Evolutionary conservation across 345 rosid genomes (phyloP).

Genomic region (Ceriops decandra): DNA sequence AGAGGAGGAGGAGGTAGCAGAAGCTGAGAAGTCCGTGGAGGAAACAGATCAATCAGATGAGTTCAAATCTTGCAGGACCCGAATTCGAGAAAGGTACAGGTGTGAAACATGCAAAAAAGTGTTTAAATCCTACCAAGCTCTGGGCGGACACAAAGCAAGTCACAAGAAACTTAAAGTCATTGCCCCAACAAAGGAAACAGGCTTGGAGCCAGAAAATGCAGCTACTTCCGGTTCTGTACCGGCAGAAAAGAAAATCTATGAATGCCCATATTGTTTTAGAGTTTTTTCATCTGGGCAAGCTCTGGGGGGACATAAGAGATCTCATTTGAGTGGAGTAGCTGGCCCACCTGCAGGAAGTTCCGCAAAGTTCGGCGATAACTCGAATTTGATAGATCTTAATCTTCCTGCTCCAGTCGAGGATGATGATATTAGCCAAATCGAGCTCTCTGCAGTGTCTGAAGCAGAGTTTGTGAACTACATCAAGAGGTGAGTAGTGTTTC

Average conservation of each 20-base stretch:
- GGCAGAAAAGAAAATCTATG: conserved; percentile 48
- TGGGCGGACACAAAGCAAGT: conserved; percentile 92
- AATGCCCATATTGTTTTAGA: conserved; percentile 79
- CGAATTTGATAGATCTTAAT: conserved; percentile 73
- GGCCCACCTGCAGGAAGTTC: conserved; percentile 26
- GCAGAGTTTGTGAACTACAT: conserved; percentile 45
- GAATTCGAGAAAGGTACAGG: conserved; percentile 50
- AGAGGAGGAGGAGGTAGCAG: conserved; percentile 14
- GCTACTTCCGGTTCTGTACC: conserved; percentile 16
- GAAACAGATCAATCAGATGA: conserved; percentile 44
- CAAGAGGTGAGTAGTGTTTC: conserved; percentile 27
- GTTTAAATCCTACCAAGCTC: conserved; percentile 86
- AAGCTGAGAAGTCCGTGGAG: conserved; percentile 33
- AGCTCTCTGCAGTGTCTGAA: conserved; percentile 70
- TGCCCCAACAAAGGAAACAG: conserved; percentile 24
- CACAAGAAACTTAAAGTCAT: conserved; percentile 59
- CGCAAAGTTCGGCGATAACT: conserved; percentile 28
- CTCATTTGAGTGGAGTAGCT: conserved; percentile 51
- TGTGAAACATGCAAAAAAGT: conserved; percentile 80
- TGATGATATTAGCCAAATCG: conserved; percentile 54
- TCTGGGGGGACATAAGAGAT: conserved; percentile 97
- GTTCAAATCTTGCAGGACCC: conserved; percentile 26
- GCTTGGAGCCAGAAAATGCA: conserved; percentile 36
- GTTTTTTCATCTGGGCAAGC: conserved; percentile 95
- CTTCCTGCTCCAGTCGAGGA: conserved; percentile 83